These are phyloP conservation scores for Moricandia moricandioides DNA, from an alignment of 345 rosid genomes.

Conservation along the genomic window DNA sequence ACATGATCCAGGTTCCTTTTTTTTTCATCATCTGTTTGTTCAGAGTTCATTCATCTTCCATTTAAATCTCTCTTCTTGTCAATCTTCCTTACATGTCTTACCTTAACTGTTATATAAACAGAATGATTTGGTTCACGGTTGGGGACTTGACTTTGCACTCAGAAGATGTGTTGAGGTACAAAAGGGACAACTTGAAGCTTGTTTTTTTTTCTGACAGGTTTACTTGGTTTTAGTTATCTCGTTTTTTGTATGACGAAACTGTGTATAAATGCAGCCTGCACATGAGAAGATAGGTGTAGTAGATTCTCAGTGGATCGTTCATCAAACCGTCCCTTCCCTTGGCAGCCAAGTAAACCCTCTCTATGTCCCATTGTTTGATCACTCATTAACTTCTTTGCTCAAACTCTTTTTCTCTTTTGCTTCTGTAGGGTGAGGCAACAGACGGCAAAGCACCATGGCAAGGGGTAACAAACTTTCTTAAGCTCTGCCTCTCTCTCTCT, in stretches of 20 bases:
- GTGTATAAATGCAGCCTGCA: constrained; percentile 61
- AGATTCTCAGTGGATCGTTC: constrained; percentile 96
- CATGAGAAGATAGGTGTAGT: constrained; percentile 99
- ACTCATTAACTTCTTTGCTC: background rate
- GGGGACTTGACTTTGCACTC: constrained; percentile 99
- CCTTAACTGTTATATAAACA: constrained; percentile 37
- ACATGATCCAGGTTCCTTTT: constrained; percentile 78
- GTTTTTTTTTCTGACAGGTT: background rate
- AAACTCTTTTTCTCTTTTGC: background rate
- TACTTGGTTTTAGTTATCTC: background rate
- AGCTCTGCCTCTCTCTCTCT: background rate
- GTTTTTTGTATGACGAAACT: constrained; percentile 4
- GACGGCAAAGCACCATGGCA: constrained; percentile 85
- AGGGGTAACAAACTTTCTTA: constrained; percentile 53
- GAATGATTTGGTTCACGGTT: constrained; percentile 98
- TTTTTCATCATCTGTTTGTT: background rate
- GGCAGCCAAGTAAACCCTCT: constrained; percentile 68
- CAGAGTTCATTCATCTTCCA: constrained; percentile 5
- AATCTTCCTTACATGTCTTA: constrained; percentile 3
- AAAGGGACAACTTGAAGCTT: background rate
- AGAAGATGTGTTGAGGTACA: constrained; percentile 84
- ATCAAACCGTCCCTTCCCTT: constrained; percentile 82
- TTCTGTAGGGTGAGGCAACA: constrained; percentile 57
- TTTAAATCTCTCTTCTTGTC: background rate
- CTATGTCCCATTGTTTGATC: background rate